Evolutionary conservation across 305 asterid species (phyloP).

Genomic region (Fraxinus velutina): DNA sequence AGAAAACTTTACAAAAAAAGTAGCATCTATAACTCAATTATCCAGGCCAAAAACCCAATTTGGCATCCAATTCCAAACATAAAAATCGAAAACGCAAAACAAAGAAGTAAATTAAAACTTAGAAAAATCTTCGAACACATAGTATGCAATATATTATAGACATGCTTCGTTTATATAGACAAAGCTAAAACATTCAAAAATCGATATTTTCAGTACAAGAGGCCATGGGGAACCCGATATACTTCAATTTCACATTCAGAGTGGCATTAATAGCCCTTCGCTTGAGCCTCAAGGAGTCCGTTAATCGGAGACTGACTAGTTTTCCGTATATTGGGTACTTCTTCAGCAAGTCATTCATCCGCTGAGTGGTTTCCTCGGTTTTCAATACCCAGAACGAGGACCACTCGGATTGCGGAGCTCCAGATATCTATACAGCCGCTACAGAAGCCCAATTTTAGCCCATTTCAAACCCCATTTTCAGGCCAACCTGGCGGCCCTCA

Average conservation of each 20-base stretch:
- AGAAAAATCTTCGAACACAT: slow-evolving; percentile 30
- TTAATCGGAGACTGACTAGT: slow-evolving; percentile 53
- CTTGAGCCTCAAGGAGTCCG: slow-evolving; percentile 62
- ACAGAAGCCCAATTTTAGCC: slow-evolving; percentile 77
- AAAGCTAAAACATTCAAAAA: slow-evolving; percentile 29
- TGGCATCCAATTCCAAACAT: neutral
- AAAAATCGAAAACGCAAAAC: neutral
- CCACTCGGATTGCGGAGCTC: slow-evolving; percentile 56
- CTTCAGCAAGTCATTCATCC: slow-evolving; percentile 60
- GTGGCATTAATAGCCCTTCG: slow-evolving; percentile 37
- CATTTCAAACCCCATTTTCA: slow-evolving; percentile 61
- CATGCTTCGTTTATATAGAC: neutral
- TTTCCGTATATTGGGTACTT: slow-evolving; percentile 59
- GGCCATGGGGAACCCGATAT: slow-evolving; percentile 45
- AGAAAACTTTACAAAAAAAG: neutral
- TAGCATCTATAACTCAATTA: neutral
- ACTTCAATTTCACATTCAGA: slow-evolving; percentile 55
- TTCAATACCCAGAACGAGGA: slow-evolving; percentile 50
- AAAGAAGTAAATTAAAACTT: neutral
- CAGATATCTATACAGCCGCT: slow-evolving; percentile 59
- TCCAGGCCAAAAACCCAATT: neutral
- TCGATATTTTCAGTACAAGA: slow-evolving; percentile 31
- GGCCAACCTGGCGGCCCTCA: slow-evolving; percentile 70
- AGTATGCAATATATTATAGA: neutral
- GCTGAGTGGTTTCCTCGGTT: slow-evolving; percentile 48